A percentile compares a stretch with the other conserved stretches of the same genome.
Evolutionary conservation across 139 green algal genomes (phyloP).

Genomic region (Coelastrella sp.): DNA sequence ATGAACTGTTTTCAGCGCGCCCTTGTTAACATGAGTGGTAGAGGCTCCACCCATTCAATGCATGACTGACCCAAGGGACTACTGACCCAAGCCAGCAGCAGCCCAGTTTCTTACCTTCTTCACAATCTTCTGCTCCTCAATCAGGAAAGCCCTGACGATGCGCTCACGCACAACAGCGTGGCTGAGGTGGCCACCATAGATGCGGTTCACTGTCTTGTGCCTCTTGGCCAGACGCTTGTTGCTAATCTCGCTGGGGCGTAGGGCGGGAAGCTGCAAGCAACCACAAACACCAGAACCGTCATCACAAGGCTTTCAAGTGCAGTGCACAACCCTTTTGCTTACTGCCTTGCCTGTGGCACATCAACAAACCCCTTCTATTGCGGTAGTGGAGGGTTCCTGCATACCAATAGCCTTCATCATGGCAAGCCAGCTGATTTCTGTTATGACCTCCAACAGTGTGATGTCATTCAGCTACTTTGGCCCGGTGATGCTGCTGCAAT

Average conservation of each 20-base stretch:
- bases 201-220: conserved; percentile 95
- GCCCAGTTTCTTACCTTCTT: conserved; percentile 89
- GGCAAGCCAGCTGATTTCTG: neutral
- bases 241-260: conserved; percentile 73
- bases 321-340: too few relatives aligned
- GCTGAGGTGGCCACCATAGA: conserved; percentile 94
- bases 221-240: conserved; percentile 86
- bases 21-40: neutral
- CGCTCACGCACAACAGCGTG: conserved; percentile 87
- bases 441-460: too few relatives aligned
- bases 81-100: neutral
- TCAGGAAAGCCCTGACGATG: conserved; percentile 97
- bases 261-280: conserved; percentile 65
- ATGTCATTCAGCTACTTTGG: neutral
- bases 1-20: neutral
- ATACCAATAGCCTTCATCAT: neutral
- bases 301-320: neutral
- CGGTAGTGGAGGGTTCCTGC: neutral
- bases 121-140: conserved; percentile 99
- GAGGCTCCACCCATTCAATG: neutral
- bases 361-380: neutral
- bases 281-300: neutral
- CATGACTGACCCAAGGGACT: neutral
- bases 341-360: neutral
- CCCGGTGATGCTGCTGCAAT: neutral